These are phyloP conservation scores for Ceratobasidium sp. DNA, from an alignment of 1,284 basidiomycete species.

Conservation along the genomic window DNA sequence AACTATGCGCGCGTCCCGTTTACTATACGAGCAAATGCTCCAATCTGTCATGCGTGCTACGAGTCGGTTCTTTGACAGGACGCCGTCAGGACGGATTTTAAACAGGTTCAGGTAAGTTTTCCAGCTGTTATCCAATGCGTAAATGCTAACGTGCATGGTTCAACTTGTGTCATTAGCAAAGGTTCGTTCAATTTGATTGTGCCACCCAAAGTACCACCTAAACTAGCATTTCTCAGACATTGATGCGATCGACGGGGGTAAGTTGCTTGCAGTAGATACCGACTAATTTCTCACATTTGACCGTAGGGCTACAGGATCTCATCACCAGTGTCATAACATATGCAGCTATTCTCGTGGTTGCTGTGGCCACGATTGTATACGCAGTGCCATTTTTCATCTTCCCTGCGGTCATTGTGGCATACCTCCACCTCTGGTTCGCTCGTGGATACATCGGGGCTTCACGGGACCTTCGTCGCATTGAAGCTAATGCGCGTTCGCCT, in stretches of 20 bases:
- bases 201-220: background rate
- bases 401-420: conserved; percentile 12
- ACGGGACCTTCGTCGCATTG: conserved; percentile 20
- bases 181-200: background rate
- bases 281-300: too few species aligned
- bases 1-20: conserved; percentile 20
- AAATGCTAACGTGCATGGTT: conserved; percentile 15
- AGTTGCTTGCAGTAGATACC: too few species aligned
- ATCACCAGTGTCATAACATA: background rate
- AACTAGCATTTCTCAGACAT: conserved; percentile 18
- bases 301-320: conserved; percentile 19
- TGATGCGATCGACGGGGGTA: conserved; percentile 30
- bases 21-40: conserved; percentile 10
- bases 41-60: conserved; percentile 22
- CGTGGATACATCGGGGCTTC: conserved; percentile 10
- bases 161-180: conserved; percentile 8
- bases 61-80: conserved; percentile 24
- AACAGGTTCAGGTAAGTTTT: conserved; percentile 33
- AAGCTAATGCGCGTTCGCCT: conserved; percentile 12
- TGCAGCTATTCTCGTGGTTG: background rate
- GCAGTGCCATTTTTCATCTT: conserved; percentile 22
- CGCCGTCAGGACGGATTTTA: conserved; percentile 13
- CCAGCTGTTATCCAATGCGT: background rate
- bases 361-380: conserved; percentile 9
- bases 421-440: conserved; percentile 23